Base-by-base conservation (phyloP, 2,329 filamentous ascomycete genomes). In the Trichoderma simmonsii region DNA sequence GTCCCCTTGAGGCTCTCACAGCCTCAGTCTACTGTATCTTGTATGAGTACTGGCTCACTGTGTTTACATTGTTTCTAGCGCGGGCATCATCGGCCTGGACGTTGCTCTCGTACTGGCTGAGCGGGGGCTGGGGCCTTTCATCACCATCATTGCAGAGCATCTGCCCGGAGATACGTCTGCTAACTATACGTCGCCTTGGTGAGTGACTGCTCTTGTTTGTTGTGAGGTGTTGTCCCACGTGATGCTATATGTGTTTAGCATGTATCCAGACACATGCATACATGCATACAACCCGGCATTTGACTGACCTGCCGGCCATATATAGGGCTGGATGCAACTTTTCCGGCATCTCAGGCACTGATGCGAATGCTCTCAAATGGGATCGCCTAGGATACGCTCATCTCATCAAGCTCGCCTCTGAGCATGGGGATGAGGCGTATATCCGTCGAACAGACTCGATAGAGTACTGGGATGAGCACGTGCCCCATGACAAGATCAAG, bases 251-350 rank as follows among this genome's bases (percentile, higher is more conserved):
- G n/a, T 54, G 21, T 24, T 24, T 3, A 24, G n/a, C 48, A 54
- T 54, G 48, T 24, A 54, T 14, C 21, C 5, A 51, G n/a, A 51
- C 43, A 51, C 43, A 51, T 12, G n/a, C 48, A 51, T n/a, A 51
- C 5, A 21, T 24, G n/a, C 3, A 21, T 6, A 51, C 48, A 6
- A 24, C 1, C n/a, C 1, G 9, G 5, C 9, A 4, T 51, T 21
- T 51, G 21, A 54, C 48, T 51, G 48, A 51, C 48, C 5, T 51
- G 4, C 48, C 14, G 48, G 32, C 4, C 1, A 54, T 5, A 12
- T 34, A 4, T 30, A 80, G 82, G 81, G 83, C 83, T 11, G 83
- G 83, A 3, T 83, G 81, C 72, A 85, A 85, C 73, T 84, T 84
- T 73, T 85, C 83, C 0, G 82, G 81, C 51, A 82, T 84, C 59